A percentile compares a stretch with the other conserved stretches of the same genome.
These are phyloP conservation scores for Saccharomycopsis sp. DNA, from an alignment of 805 yeast species.

Conservation along the genomic window DNA sequence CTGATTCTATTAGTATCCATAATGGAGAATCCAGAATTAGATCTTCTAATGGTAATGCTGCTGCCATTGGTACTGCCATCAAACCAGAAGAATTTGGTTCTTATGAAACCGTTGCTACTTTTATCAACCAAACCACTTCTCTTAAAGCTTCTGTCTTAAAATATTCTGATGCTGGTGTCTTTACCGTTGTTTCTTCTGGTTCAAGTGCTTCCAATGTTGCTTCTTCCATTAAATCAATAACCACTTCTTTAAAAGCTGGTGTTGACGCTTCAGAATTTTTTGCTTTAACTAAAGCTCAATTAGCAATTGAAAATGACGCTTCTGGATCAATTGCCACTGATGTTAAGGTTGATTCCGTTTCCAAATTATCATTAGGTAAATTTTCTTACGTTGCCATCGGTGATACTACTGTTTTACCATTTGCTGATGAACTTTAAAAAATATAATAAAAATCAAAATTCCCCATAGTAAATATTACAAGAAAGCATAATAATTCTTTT, in stretches of 20 bases:
- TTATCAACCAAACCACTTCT: slow-evolving; percentile 43
- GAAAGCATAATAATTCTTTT: too few species aligned
- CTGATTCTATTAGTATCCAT: slow-evolving; percentile 30
- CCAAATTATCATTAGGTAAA: slow-evolving; percentile 38
- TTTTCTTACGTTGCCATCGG: slow-evolving; percentile 88
- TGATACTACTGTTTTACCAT: slow-evolving; percentile 77
- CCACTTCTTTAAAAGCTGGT: slow-evolving; percentile 41
- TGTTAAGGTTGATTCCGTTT: slow-evolving; percentile 25
- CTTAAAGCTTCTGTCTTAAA: slow-evolving; percentile 43
- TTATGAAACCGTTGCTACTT: slow-evolving; percentile 62
- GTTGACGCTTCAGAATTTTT: slow-evolving; percentile 50
- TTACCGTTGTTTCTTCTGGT: slow-evolving; percentile 59
- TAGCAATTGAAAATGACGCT: slow-evolving; percentile 32
- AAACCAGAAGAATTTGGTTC: slow-evolving; percentile 50
- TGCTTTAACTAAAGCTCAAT: slow-evolving; percentile 36
- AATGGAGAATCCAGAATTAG: slow-evolving; percentile 66
- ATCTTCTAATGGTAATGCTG: slow-evolving; percentile 53
- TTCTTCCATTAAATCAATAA: slow-evolving; percentile 49
- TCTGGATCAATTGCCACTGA: slow-evolving; percentile 26
- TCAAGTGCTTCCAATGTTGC: slow-evolving; percentile 48
- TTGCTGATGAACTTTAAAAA: slow-evolving; percentile 71
- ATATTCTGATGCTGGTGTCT: slow-evolving; percentile 74
- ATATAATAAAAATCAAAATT: background rate
- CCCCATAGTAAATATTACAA: too few species aligned
- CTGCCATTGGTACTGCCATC: slow-evolving; percentile 76